Evolutionary conservation across 768 basidiomycete genomes (phyloP).

Genomic region (Auricularia auricula-judae): DNA sequence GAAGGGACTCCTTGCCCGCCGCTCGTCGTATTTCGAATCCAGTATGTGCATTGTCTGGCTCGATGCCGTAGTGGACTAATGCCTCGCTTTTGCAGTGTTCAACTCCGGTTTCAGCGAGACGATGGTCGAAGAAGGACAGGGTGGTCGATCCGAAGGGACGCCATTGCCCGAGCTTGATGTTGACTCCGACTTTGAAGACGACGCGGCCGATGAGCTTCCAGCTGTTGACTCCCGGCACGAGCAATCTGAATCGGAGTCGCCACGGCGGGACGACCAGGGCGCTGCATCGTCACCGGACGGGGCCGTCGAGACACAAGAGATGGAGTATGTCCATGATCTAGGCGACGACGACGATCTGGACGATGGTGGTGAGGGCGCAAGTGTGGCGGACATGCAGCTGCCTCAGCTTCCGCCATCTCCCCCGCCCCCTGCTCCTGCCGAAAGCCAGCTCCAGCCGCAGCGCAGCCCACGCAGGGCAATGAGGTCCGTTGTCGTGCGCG

Average conservation of each 20-base stretch:
- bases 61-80: not conserved
- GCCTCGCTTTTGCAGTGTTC: conserved; percentile 44
- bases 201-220: conserved; percentile 29
- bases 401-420: no score
- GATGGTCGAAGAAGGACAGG: not conserved
- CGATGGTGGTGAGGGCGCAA: not conserved
- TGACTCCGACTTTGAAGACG: conserved; percentile 46
- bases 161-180: conserved; percentile 10
- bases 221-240: conserved; percentile 14
- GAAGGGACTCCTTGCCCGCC: conserved; percentile 43
- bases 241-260: conserved; percentile 4
- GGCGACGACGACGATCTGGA: not conserved
- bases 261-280: not conserved
- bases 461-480: conserved; percentile 34
- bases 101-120: conserved; percentile 48
- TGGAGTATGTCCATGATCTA: not conserved
- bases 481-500: conserved; percentile 39
- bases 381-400: no score
- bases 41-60: conserved; percentile 30
- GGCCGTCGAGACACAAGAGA: no score
- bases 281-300: not conserved
- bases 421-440: not conserved
- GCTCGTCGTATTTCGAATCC: conserved; percentile 70
- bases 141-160: not conserved
- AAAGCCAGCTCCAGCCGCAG: not conserved